Base-by-base conservation (phyloP, 2,329 filamentous ascomycete genomes). In the Ceratocystiopsis minuta region DNA sequence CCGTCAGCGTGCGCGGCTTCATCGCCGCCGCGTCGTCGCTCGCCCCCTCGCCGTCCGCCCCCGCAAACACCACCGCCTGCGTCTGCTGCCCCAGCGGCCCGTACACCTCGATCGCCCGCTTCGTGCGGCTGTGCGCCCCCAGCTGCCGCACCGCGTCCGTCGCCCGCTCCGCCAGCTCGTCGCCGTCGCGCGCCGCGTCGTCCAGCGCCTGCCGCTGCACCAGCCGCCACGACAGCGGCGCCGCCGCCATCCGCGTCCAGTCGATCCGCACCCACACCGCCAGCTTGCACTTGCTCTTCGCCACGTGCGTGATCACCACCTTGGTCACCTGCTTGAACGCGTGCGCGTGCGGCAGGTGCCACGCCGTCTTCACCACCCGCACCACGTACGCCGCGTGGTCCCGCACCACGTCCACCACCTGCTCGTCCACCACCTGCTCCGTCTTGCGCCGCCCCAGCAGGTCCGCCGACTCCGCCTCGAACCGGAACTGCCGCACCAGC, bases 201-300 rank as follows among this genome's bases (percentile, higher is more conserved):
- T 80, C 75, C 34, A 86, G 67, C 15, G 87, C 88, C 60, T 79
- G 74, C 9, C 71, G 64, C 57, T 78, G 72, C n/a, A 80, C 66
- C 43, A 80, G 56, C 39, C 65, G 68, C 56, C 72, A 75, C 15
- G 68, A 70, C 36, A 78, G 61, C 0, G 68, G 24, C 24, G 31
- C 31, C 31, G 31, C 3, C 31, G 13, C 11, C 31, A 32, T 4
- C 49, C 75, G 80, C 20, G 75, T 69, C 90, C 90, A 96, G 51
- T 85, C 81, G n/a, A 94, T 75, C 52, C 80, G 81, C 41, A 78
- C 82, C 60, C 84, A 93, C 36, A 96, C 74, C 20, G 86, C 80
- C 43, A 98, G 72, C 61, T 90, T 95, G 59, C 85, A 93, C 57
- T 80, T 86, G 13, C 83, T 86, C 61, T 96, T 96, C 41, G 85